Conservation (phyloP, 2,329 filamentous ascomycete species). For the Fusarium staphyleae region DNA sequence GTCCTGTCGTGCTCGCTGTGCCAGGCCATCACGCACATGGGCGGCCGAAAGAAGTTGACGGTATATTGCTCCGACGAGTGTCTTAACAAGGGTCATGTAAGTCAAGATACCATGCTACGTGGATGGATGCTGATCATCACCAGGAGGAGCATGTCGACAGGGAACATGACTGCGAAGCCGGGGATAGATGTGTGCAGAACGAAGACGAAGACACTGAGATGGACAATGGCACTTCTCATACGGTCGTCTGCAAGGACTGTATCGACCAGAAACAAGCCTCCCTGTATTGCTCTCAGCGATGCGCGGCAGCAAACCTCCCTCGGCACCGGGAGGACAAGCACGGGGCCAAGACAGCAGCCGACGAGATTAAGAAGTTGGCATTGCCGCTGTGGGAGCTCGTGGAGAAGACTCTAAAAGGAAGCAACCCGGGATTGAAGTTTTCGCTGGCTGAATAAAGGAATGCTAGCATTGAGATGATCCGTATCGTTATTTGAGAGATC, state of each 20-base stretch:
- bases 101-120: conserved; percentile 26
- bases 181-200: conserved; percentile 50
- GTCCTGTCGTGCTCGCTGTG: conserved; percentile 55
- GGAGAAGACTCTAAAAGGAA: conserved; percentile 41
- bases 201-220: conserved; percentile 51
- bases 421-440: conserved; percentile 47
- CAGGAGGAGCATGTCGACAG: conserved; percentile 50
- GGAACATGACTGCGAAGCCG: conserved; percentile 53
- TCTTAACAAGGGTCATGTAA: conserved; percentile 51
- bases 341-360: conserved; percentile 38
- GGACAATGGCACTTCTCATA: conserved; percentile 41
- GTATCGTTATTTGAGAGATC: not conserved
- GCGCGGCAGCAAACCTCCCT: conserved; percentile 52
- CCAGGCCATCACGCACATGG: conserved; percentile 51
- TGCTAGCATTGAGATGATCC: not conserved
- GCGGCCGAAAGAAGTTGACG: conserved; percentile 46
- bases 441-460: conserved; percentile 20
- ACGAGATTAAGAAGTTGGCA: conserved; percentile 35
- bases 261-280: conserved; percentile 46
- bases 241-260: conserved; percentile 54
- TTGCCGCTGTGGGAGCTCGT: conserved; percentile 37
- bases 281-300: conserved; percentile 53
- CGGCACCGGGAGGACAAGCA: conserved; percentile 48
- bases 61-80: conserved; percentile 57
- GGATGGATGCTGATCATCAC: conserved; percentile 33